Conservation (phyloP, 2,329 filamentous ascomycete genomes). For the Colletotrichum tabaci region DNA sequence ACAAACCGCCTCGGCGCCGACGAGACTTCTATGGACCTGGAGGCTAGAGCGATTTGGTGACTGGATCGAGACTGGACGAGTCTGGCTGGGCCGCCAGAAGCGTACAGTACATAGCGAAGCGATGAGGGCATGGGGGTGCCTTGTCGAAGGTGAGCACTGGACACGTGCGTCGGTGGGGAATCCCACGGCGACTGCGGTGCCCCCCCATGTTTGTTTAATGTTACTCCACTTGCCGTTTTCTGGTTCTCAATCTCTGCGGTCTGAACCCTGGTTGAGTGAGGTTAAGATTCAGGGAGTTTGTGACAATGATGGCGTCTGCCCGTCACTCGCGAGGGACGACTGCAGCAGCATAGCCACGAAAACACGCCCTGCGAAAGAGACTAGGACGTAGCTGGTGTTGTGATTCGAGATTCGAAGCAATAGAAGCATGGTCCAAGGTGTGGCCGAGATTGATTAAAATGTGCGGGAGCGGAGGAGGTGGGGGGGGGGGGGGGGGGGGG, state of each 20-base stretch:
- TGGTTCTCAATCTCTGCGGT: neutral
- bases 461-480: conserved; percentile 18
- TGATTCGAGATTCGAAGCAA: conserved; percentile 14
- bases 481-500: conserved; percentile 28
- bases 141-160: conserved; percentile 18
- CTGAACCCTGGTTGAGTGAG: too few species aligned
- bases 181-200: neutral
- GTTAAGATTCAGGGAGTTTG: neutral
- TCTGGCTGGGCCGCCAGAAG: neutral
- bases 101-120: neutral
- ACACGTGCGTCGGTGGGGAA: conserved; percentile 27
- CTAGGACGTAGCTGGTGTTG: conserved; percentile 10
- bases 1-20: neutral
- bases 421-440: conserved; percentile 23
- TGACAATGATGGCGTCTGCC: conserved; percentile 12
- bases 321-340: conserved; percentile 9
- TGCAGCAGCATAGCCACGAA: conserved; percentile 31
- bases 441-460: conserved; percentile 23
- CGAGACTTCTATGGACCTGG: neutral
- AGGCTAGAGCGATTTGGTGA: neutral
- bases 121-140: neutral
- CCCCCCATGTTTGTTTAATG: conserved; percentile 10
- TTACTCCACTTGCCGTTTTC: conserved; percentile 29
- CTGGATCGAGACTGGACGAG: neutral
- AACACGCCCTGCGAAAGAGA: neutral